A percentile compares a stretch with the other conserved stretches of the same genome.
phyloP scores from a whole-genome alignment of 768 basidiomycete genomes.

The Hericium rajendrae region DNA sequence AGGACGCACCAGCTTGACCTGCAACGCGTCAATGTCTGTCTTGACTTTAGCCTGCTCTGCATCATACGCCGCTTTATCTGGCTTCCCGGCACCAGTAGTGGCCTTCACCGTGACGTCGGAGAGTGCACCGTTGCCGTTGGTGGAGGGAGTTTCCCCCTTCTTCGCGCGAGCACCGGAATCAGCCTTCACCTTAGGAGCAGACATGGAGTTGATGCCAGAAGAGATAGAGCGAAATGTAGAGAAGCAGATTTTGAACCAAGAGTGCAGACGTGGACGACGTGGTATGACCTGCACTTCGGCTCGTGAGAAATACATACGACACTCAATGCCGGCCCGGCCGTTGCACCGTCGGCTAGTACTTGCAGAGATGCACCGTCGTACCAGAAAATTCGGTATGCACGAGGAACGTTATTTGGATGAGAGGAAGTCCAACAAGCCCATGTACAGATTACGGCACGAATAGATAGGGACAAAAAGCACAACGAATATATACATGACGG shows the following conservation, averaged over 20 bases:
- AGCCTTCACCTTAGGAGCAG: slow-evolving; percentile 46
- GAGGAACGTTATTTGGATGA: too few species aligned
- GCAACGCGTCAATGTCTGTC: slow-evolving; percentile 73
- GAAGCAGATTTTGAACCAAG: slow-evolving; percentile 15
- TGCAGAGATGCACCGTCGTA: too few species aligned
- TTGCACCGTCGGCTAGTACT: too few species aligned
- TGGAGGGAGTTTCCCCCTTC: slow-evolving; percentile 1
- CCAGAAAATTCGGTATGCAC: too few species aligned
- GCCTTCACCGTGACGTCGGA: slow-evolving; percentile 13
- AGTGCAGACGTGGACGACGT: slow-evolving; percentile 15
- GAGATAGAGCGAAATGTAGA: slow-evolving; percentile 7
- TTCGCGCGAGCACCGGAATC: slow-evolving; percentile 30
- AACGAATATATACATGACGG: neutral
- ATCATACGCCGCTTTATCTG: slow-evolving; percentile 81
- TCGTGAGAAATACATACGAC: slow-evolving; percentile 1
- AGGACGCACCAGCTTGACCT: slow-evolving; percentile 68
- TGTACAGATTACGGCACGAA: too few species aligned
- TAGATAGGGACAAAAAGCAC: neutral
- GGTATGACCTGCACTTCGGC: slow-evolving; percentile 3
- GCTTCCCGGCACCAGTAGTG: slow-evolving; percentile 40
- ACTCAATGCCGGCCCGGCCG: neutral
- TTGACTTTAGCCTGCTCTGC: slow-evolving; percentile 78
- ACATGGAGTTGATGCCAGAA: slow-evolving; percentile 19
- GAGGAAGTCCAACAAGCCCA: too few species aligned
- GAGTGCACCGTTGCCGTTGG: slow-evolving; percentile 36